phyloP scores from a whole-genome alignment of 768 basidiomycete species.

The Macrolepiota fuliginosa region DNA sequence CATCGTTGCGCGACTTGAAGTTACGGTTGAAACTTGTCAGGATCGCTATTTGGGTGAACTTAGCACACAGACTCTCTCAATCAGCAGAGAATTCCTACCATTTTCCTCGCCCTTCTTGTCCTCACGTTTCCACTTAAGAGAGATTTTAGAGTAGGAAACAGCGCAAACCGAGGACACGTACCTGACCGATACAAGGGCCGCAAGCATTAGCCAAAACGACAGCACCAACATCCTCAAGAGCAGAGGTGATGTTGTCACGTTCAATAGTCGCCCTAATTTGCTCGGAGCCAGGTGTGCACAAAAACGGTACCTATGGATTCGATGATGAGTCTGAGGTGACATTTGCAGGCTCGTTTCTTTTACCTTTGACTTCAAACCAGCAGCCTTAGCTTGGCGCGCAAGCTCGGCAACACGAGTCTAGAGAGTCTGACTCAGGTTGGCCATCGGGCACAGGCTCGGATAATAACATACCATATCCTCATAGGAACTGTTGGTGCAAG shows the following conservation, averaged over 20 bases:
- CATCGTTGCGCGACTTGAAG: conserved; percentile 93
- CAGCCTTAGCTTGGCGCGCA: conserved; percentile 83
- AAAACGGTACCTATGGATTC: conserved; percentile 63
- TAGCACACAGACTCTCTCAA: neutral
- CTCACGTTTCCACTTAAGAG: conserved; percentile 82
- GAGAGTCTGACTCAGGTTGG: neutral
- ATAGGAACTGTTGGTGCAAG: conserved; percentile 99
- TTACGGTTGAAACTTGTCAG: conserved; percentile 95
- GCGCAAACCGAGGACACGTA: conserved; percentile 24
- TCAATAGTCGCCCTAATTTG: conserved; percentile 98
- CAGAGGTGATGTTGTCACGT: conserved; percentile 82
- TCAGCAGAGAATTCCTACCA: conserved; percentile 42
- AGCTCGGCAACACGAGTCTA: conserved; percentile 91
- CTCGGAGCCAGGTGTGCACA: conserved; percentile 90
- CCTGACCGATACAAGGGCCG: conserved; percentile 98
- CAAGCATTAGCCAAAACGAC: conserved; percentile 96
- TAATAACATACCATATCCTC: conserved; percentile 73
- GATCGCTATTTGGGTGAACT: conserved; percentile 58
- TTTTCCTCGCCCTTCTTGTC: conserved; percentile 90
- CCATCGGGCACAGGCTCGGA: conserved; percentile 7
- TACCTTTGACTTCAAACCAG: conserved; percentile 76
- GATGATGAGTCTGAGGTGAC: neutral
- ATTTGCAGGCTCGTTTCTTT: conserved; percentile 14
- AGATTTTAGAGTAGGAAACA: conserved; percentile 8
- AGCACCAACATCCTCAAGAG: conserved; percentile 87